Evolutionary conservation across 345 rosid genomes (phyloP).

Genomic region (Brassica rapa): DNA sequence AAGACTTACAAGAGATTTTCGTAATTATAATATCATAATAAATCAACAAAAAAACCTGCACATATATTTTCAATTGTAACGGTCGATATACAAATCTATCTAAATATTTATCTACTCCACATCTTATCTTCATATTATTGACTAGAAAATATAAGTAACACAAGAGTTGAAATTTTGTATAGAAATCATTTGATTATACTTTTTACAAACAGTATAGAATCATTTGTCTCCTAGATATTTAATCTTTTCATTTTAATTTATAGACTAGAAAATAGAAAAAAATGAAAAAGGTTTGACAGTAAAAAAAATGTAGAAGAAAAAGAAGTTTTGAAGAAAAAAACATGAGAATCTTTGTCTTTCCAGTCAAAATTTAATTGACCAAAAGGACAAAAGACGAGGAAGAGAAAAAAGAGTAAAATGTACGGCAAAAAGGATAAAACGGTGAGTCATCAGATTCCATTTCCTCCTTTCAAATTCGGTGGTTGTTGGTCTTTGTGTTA

Average conservation of each 20-base stretch:
- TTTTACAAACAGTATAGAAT: too few relatives aligned
- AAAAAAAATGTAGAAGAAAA: not conserved
- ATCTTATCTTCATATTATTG: too few relatives aligned
- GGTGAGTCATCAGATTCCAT: conserved; percentile 40
- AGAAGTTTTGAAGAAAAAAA: not conserved
- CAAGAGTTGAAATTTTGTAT: too few relatives aligned
- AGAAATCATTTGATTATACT: too few relatives aligned
- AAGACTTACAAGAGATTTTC: too few relatives aligned
- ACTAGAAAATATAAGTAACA: too few relatives aligned
- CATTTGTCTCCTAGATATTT: not conserved
- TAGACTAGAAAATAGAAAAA: not conserved
- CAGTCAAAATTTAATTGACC: not conserved
- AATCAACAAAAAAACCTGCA: too few relatives aligned
- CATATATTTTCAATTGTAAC: too few relatives aligned
- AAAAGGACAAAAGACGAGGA: conserved; percentile 30
- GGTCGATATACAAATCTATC: not conserved
- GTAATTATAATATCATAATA: too few relatives aligned
- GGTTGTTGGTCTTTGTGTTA: conserved; percentile 2
- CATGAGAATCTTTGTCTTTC: not conserved
- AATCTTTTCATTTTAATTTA: not conserved
- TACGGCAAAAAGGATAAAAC: conserved; percentile 33
- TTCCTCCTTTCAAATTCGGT: conserved; percentile 25
- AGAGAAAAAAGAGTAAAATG: conserved; percentile 1
- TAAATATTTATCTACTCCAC: too few relatives aligned
- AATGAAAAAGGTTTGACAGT: not conserved